phyloP scores from a whole-genome alignment of 495 filamentous ascomycete species.

The Parathielavia hyrcaniae region DNA sequence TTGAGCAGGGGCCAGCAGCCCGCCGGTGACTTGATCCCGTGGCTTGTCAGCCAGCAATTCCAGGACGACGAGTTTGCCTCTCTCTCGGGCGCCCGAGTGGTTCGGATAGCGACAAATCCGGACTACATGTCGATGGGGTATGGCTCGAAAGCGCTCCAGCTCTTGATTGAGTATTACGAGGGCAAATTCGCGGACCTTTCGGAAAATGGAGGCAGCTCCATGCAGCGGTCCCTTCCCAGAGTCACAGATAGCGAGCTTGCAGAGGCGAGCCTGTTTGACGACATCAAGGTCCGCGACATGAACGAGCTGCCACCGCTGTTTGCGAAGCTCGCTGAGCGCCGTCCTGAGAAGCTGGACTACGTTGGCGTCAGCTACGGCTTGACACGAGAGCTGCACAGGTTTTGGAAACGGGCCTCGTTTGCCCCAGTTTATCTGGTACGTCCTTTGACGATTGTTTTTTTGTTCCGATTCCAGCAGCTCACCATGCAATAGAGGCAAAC shows the following conservation, averaged over 20 bases:
- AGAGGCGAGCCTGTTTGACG: conserved; percentile 69
- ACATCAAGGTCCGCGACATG: conserved; percentile 85
- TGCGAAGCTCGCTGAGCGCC: conserved; percentile 76
- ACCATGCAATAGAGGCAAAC: conserved; percentile 63
- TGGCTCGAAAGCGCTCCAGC: conserved; percentile 76
- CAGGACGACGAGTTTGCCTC: conserved; percentile 96
- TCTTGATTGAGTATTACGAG: conserved; percentile 88
- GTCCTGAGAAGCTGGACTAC: conserved; percentile 78
- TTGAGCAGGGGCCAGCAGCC: conserved; percentile 84
- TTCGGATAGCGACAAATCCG: conserved; percentile 94
- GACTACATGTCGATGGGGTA: conserved; percentile 91
- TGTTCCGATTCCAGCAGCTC: background rate
- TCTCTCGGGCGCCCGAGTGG: conserved; percentile 83
- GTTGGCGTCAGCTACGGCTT: conserved; percentile 92
- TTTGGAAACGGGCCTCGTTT: conserved; percentile 90
- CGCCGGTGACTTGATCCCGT: conserved; percentile 93
- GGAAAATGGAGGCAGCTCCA: conserved; percentile 47
- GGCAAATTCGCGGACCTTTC: conserved; percentile 83
- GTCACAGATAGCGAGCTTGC: conserved; percentile 82
- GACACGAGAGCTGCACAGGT: conserved; percentile 82
- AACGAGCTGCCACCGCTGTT: conserved; percentile 89
- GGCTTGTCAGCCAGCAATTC: conserved; percentile 97
- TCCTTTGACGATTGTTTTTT: background rate
- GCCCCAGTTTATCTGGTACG: conserved; percentile 73
- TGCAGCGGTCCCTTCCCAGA: conserved; percentile 59